Base-by-base conservation (phyloP, 345 rosid species). In the Linum trigynum region DNA sequence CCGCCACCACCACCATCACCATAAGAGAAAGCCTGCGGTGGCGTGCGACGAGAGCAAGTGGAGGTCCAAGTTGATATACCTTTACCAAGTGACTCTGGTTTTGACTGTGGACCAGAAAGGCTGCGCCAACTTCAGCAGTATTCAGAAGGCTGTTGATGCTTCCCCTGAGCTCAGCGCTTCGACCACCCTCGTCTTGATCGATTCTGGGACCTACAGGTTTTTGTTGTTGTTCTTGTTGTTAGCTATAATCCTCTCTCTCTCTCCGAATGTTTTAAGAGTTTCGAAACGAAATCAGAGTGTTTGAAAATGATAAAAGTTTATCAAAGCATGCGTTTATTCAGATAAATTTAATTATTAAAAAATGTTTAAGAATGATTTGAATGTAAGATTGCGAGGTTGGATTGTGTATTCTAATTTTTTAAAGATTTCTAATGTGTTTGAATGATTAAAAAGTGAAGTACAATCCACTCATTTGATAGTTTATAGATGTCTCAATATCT, bases 151-250 rank as follows among this genome's bases (percentile, higher is more conserved):
- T 1, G 75, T 89, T 8, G 92, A 89, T 60, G 76, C 71, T 39
- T 87, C 73, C 62, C 96, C 96, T 9, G 84, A 79, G n/a, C 75
- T 61, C 38, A 85, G 84, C 64, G 45, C 76, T 42, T 70, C 73
- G 43, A 80, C 66, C 67, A 89, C 92, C 57, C 79, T 89, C 67
- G 83, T 87, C 39, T 60, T 89, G 3, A 66, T 92, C 55, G 79
- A 84, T 72, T 79, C 86, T 12, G 96, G 91, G 61, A 81, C 77
- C 64, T 89, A 89, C 84, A 89, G 98, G 96, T 91, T 35, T 63
- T 58, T 68, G 41, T 43, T 43, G 8, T 5, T 38, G 32, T 43
- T 43, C 5, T 5, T 38, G 32, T 23, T 23, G 32, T 23, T 23
- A 23, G 32, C 32, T 23, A 23, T 23, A 23, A 23, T 1, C 32